These are phyloP conservation scores for Chaetomiaceae sp. DNA, from an alignment of 2,329 filamentous ascomycete species.

Conservation along the genomic window DNA sequence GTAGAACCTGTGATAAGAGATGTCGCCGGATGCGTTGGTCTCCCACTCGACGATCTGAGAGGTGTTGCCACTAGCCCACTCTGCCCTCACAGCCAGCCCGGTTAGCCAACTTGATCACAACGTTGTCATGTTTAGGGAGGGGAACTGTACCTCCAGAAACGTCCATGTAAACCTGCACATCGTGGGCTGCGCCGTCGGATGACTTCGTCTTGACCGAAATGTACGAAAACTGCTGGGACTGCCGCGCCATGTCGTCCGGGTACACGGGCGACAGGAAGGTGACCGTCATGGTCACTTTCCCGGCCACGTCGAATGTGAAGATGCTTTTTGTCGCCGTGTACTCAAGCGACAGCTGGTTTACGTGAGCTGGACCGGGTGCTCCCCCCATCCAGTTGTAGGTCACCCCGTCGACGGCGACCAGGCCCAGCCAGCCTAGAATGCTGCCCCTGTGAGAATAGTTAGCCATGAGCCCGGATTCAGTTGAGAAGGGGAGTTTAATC, in stretches of 20 bases:
- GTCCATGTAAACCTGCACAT: constrained; percentile 68
- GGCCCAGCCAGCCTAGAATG: constrained; percentile 61
- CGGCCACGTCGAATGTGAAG: constrained; percentile 62
- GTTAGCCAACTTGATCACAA: constrained; percentile 10
- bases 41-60: constrained; percentile 58
- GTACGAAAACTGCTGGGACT: constrained; percentile 69
- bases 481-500: constrained; percentile 28
- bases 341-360: constrained; percentile 58
- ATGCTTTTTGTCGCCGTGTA: constrained; percentile 70
- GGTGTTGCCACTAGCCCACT: constrained; percentile 66
- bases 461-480: background rate
- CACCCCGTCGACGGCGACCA: constrained; percentile 61
- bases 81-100: constrained; percentile 36
- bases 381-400: constrained; percentile 64
- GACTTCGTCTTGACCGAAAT: constrained; percentile 60
- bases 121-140: background rate
- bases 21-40: constrained; percentile 43
- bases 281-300: constrained; percentile 59
- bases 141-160: constrained; percentile 58
- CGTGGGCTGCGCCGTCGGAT: constrained; percentile 56
- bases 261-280: constrained; percentile 69
- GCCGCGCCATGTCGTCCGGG: constrained; percentile 59
- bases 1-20: constrained; percentile 62
- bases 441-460: constrained; percentile 41
- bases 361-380: constrained; percentile 44